A percentile compares a stretch with the other conserved stretches of the same genome.
Conservation (phyloP, 2,329 filamentous ascomycete genomes). For the Pseudomassariella vexata region DNA sequence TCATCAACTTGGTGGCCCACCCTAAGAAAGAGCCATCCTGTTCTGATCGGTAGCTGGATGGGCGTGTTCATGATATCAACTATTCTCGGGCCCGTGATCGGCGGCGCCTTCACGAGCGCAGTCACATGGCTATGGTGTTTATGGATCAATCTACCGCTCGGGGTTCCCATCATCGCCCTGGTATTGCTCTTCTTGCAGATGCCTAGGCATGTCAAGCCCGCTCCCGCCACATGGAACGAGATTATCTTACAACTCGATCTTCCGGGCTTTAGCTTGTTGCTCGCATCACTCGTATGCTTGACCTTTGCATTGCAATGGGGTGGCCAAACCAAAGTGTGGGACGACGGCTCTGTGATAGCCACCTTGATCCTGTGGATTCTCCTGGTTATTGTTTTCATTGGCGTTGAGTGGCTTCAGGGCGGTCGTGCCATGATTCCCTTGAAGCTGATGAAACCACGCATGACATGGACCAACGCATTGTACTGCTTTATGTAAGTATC, state of each 20-base stretch:
- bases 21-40: no score
- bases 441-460: no score
- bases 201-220: constrained; percentile 7
- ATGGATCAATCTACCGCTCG: constrained; percentile 2
- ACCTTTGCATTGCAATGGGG: constrained; percentile 9
- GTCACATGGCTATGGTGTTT: constrained; percentile 4
- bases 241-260: constrained; percentile 11
- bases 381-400: constrained; percentile 5
- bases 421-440: constrained; percentile 9
- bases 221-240: constrained; percentile 6
- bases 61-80: no score
- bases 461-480: no score
- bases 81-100: constrained; percentile 1
- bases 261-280: constrained; percentile 6
- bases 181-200: constrained; percentile 7
- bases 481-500: no score
- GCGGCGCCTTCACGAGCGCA: constrained; percentile 1
- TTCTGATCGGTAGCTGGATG: no score
- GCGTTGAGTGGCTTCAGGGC: constrained; percentile 9
- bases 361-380: constrained; percentile 6
- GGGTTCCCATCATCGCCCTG: constrained; percentile 1
- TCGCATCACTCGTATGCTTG: constrained; percentile 7
- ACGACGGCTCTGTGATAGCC: constrained; percentile 5
- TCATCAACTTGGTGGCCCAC: no score
- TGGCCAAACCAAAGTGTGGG: constrained; percentile 7